A percentile compares a stretch with the other conserved stretches of the same genome.
phyloP scores from a whole-genome alignment of 176 grass and related monocot genomes.

The Zea luxurians region DNA sequence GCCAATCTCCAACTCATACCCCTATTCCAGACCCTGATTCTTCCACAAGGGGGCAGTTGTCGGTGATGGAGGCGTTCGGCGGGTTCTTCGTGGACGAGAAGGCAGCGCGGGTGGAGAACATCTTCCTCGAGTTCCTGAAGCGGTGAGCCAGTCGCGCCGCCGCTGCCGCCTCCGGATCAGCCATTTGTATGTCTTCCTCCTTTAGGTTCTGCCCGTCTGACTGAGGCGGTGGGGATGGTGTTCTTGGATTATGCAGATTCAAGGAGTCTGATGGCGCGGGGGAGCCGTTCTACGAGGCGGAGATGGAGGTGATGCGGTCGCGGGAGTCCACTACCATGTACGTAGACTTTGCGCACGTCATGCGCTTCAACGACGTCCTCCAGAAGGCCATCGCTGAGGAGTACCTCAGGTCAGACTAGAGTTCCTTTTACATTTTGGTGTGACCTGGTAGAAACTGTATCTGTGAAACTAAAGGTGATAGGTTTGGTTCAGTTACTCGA shows the following conservation, averaged over 20 bases:
- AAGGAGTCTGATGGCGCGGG: conserved; percentile 54
- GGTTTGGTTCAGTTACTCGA: neutral
- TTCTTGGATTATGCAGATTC: conserved; percentile 49
- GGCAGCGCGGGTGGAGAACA: conserved; percentile 82
- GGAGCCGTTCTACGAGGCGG: conserved; percentile 82
- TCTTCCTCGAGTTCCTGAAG: conserved; percentile 98
- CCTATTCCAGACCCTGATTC: conserved; percentile 15
- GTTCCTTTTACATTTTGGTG: neutral
- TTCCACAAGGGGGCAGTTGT: neutral
- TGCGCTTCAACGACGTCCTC: conserved; percentile 95
- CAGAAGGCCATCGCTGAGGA: conserved; percentile 93
- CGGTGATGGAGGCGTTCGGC: conserved; percentile 75
- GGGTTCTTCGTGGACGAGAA: conserved; percentile 97
- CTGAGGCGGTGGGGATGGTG: neutral
- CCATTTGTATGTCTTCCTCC: conserved; percentile 14
- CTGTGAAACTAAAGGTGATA: neutral
- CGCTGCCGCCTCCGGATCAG: neutral
- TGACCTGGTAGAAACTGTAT: neutral
- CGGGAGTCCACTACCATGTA: conserved; percentile 92
- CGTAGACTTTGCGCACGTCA: conserved; percentile 89
- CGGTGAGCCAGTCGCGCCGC: conserved; percentile 42
- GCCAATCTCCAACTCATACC: neutral
- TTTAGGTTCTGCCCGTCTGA: neutral
- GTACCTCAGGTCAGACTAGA: conserved; percentile 67
- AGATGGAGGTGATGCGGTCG: conserved; percentile 80